Base-by-base conservation (phyloP, 2,329 filamentous ascomycete species). In the Trichoderma koningii region DNA sequence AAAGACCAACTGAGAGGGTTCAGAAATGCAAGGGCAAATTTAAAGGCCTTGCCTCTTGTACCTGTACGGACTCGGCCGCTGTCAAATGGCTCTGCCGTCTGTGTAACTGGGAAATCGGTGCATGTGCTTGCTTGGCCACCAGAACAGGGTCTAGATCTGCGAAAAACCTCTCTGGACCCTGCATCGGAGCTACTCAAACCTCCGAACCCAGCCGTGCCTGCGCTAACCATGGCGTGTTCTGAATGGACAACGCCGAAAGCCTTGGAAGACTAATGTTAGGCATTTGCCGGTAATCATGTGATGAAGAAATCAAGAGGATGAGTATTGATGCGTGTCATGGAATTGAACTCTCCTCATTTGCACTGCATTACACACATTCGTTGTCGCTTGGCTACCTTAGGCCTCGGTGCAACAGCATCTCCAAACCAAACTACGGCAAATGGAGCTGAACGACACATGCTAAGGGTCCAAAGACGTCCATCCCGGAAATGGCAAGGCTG, bases 141-240 rank as follows among this genome's bases (percentile, higher is more conserved):
- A 5, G 3, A n/a, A 21, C 52, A 52, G 48, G 47, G 57, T 48
- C 47, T 61, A 26, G 59, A 62, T 62, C 59, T 62, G 15, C 5
- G 55, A 30, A n/a, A 42, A 23, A 55, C 17, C n/a, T 26, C 41
- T 23, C 28, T 61, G 59, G 59, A 17, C 59, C 59, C 59, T 62
- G 59, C 59, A 15, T 62, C 59, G 59, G 59, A 48, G 59, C 59
- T 53, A 52, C 59, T 44, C 38, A 62, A 62, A 34, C 41, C 26
- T 44, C 59, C 59, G 59, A 53, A 23, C 17, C 51, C 41, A 62
- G 48, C 59, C 59, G 48, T 28, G 48, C 23, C 26, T 53, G 59
- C 59, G 59, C 59, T 62, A 62, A 53, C 34, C 45, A 7, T 7
- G n/a, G 41, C 28, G 6, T 48, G 26, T 23, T 3, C 34, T 21